Conservation (phyloP, 2,329 filamentous ascomycete species). For the Fusarium chlamydosporum region DNA sequence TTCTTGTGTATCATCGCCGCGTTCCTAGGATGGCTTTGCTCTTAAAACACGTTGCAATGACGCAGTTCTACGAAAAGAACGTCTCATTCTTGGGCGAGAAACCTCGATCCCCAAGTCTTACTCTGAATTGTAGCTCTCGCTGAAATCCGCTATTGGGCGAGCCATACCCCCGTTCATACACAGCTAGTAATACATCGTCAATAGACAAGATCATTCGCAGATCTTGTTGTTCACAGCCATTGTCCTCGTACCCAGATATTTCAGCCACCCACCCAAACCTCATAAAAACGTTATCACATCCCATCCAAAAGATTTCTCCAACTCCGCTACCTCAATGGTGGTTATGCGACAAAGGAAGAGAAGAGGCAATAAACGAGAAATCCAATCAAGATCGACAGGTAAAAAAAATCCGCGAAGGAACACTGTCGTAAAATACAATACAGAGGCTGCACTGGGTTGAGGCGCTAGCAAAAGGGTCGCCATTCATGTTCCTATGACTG, state of each 20-base stretch:
- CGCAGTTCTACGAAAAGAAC: conserved; percentile 15
- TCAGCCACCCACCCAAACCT: conserved; percentile 32
- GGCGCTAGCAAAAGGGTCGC: conserved; percentile 1
- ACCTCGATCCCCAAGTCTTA: conserved; percentile 35
- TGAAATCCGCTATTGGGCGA: conserved; percentile 38
- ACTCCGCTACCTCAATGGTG: conserved; percentile 37
- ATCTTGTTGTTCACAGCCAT: conserved; percentile 19
- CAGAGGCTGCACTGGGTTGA: conserved; percentile 26
- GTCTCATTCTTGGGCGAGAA: conserved; percentile 26
- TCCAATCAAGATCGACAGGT: conserved; percentile 33
- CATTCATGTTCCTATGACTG: conserved; percentile 25
- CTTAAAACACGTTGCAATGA: conserved; percentile 32
- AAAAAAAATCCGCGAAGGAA: conserved; percentile 22
- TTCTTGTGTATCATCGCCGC: background rate
- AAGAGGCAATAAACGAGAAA: conserved; percentile 30
- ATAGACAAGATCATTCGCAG: conserved; percentile 16
- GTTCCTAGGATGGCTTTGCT: background rate
- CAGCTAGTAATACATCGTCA: conserved; percentile 45
- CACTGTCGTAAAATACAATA: conserved; percentile 48
- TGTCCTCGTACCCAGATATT: conserved; percentile 24
- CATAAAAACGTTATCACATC: conserved; percentile 40
- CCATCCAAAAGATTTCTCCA: conserved; percentile 37
- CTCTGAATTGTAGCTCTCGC: conserved; percentile 43
- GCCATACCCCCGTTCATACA: conserved; percentile 23
- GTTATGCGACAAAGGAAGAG: conserved; percentile 35